A percentile compares a stretch with the other conserved stretches of the same genome.
phyloP scores from a whole-genome alignment of 2,329 filamentous ascomycete species.

The Delphinella strobiligena region DNA sequence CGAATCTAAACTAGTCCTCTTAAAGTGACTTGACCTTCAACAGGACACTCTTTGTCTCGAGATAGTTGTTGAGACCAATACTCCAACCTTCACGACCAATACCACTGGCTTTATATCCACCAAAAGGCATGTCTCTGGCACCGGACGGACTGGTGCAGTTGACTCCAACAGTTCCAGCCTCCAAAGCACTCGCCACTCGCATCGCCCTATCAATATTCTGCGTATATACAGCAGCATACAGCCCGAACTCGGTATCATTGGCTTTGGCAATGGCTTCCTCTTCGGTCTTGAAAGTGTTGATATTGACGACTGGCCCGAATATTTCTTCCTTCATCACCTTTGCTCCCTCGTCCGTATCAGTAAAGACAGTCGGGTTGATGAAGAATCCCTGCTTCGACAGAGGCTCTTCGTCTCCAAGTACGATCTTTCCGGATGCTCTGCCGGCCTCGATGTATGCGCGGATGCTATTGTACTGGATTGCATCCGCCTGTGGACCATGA shows the following conservation, averaged over 20 bases:
- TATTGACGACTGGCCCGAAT: slow-evolving; percentile 26
- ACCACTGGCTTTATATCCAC: slow-evolving; percentile 24
- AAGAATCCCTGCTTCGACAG: not conserved
- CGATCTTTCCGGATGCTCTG: too few relatives aligned
- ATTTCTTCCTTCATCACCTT: slow-evolving; percentile 25
- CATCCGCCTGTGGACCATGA: slow-evolving; percentile 40
- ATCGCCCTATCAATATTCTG: slow-evolving; percentile 25
- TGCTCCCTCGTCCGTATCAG: slow-evolving; percentile 29
- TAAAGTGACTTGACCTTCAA: not conserved
- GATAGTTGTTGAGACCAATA: slow-evolving; percentile 4
- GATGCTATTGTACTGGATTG: slow-evolving; percentile 38
- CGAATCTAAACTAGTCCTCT: too few relatives aligned
- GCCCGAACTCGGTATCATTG: slow-evolving; percentile 26
- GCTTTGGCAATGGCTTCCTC: slow-evolving; percentile 23
- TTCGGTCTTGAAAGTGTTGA: slow-evolving; percentile 25
- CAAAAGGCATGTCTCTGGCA: slow-evolving; percentile 27
- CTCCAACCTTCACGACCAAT: slow-evolving; percentile 4
- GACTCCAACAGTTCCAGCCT: slow-evolving; percentile 28
- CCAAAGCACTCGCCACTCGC: slow-evolving; percentile 27
- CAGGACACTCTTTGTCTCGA: slow-evolving; percentile 10
- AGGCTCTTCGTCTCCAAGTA: slow-evolving; percentile 1
- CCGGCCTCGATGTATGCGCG: slow-evolving; percentile 29
- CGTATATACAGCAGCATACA: slow-evolving; percentile 26
- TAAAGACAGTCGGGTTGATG: slow-evolving; percentile 36
- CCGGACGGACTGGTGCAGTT: slow-evolving; percentile 27